A percentile compares a stretch with the other conserved stretches of the same genome.
phyloP scores from a whole-genome alignment of 345 rosid species.

The Physaria fendleri region DNA sequence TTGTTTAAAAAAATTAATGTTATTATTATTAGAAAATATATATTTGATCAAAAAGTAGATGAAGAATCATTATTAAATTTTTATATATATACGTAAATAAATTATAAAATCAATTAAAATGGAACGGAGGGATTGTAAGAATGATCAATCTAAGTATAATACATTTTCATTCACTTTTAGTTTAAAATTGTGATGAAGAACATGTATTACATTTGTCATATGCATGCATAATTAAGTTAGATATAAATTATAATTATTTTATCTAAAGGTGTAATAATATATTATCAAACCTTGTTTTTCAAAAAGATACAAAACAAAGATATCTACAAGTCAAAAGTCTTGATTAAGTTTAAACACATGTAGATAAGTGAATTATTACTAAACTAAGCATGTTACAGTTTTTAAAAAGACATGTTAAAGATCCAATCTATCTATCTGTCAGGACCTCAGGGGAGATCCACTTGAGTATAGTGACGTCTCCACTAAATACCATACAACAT shows the following conservation, averaged over 20 bases:
- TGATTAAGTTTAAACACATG: conserved; percentile 22
- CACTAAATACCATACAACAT: conserved; percentile 20
- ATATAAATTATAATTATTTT: not conserved
- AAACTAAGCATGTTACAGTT: conserved; percentile 22
- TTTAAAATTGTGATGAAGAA: not conserved
- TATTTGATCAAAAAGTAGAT: no score
- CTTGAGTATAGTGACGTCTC: conserved; percentile 33
- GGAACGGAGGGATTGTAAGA: no score
- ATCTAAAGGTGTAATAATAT: not conserved
- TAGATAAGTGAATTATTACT: conserved; percentile 12
- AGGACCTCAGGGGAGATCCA: conserved; percentile 29
- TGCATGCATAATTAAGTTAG: not conserved
- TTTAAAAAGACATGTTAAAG: not conserved
- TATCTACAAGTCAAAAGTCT: conserved; percentile 20
- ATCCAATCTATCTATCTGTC: conserved; percentile 30
- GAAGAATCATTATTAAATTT: no score
- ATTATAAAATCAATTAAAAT: no score
- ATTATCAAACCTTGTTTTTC: not conserved
- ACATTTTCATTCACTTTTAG: not conserved
- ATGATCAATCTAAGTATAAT: not conserved
- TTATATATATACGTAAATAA: no score
- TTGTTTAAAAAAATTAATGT: no score
- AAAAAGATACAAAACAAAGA: conserved; percentile 17
- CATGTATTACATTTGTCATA: not conserved
- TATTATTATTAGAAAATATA: no score